Base-by-base conservation (phyloP, 2,329 filamentous ascomycete genomes). In the Cladosporium sp. region DNA sequence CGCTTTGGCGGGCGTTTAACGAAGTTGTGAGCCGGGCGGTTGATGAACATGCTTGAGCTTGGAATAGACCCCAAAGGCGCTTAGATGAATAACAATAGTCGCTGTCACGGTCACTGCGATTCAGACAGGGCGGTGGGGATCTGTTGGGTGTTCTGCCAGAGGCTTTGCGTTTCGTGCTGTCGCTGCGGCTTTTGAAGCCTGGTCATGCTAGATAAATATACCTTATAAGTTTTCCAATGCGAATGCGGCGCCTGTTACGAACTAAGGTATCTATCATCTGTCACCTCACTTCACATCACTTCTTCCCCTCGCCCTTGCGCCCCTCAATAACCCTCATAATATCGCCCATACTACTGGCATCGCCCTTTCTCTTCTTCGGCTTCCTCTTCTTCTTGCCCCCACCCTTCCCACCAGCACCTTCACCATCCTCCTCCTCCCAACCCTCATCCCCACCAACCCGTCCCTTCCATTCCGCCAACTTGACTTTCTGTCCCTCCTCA, bases 381-480 rank as follows among this genome's bases (percentile, higher is more conserved):
- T 91, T 86, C 0, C 86, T 86, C 67, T 88, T 89, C 60, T 82
- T 79, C 73, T 88, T 91, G 70, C 85, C 83, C 36, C 74, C 60
- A 1, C 79, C 81, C 56, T 85, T 79, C 67, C 85, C 85, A 52
- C 81, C 73, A 13, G 88, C 62, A 74, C 38, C 73, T 69, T 41
- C 75, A 67, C 68, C 68, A 1, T 72, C 75, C 0, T 61, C 69
- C 1, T 62, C 66, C 4, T 60, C 63, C 36, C 36, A 39, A 2
- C 45, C 45, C 9, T 39, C 45, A 12, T 73, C 78, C 11, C 73
- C 78, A 18, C 74, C 79, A 75, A 62, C 50, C 1, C 43, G 32
- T 2, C 69, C 72, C 48, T 72, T 75, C 74, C 87, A 88, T 60
- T 81, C 72, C 33, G 80, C 82, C 49, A 91, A 68, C 70, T 86